phyloP scores from a whole-genome alignment of 2,329 filamentous ascomycete genomes.

The Beauveria scarabaeidicola region DNA sequence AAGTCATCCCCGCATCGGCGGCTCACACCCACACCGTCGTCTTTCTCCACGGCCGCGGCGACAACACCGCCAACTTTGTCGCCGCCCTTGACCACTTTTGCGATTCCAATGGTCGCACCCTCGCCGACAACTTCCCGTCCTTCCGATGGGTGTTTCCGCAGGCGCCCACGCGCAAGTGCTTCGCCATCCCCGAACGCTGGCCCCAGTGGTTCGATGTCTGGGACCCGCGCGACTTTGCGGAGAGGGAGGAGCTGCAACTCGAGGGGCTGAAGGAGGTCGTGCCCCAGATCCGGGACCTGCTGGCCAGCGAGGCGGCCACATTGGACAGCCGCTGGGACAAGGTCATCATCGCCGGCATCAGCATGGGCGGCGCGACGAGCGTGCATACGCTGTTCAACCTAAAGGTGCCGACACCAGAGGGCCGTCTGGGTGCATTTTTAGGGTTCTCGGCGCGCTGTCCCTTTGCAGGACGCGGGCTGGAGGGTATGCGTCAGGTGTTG shows the following conservation, averaged over 20 bases:
- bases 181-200: conserved; percentile 15
- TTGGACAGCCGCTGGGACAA: conserved; percentile 29
- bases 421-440: conserved; percentile 25
- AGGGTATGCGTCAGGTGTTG: conserved; percentile 25
- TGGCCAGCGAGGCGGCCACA: conserved; percentile 25
- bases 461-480: conserved; percentile 24
- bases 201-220: conserved; percentile 46
- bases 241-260: conserved; percentile 34
- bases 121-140: conserved; percentile 33
- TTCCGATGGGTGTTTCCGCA: conserved; percentile 43
- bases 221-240: conserved; percentile 31
- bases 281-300: conserved; percentile 21
- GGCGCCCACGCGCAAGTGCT: conserved; percentile 25
- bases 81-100: conserved; percentile 22
- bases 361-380: conserved; percentile 36
- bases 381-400: conserved; percentile 30
- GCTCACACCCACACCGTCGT: conserved; percentile 34
- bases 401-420: conserved; percentile 14
- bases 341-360: conserved; percentile 37
- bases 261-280: conserved; percentile 33
- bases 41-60: conserved; percentile 38
- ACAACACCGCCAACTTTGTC: conserved; percentile 26
- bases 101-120: conserved; percentile 23
- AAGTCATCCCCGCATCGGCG: not conserved
- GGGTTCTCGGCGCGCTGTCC: conserved; percentile 31